Evolutionary conservation across 2,329 filamentous ascomycete genomes (phyloP).

Genomic region (Zymoseptoria crescenta): DNA sequence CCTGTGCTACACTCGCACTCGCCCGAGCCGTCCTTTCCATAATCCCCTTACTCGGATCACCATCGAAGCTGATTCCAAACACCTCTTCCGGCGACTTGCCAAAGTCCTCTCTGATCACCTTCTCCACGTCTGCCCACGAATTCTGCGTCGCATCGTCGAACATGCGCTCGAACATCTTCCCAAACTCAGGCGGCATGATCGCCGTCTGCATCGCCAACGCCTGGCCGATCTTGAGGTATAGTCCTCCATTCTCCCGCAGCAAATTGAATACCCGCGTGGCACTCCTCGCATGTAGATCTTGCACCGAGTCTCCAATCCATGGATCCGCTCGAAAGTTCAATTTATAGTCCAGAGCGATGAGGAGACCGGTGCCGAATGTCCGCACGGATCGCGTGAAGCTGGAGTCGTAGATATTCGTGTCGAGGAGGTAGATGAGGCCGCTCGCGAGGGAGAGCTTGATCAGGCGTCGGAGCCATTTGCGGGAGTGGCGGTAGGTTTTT

Average conservation of each 20-base stretch:
- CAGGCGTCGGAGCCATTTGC: slow-evolving; percentile 71
- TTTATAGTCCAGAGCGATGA: slow-evolving; percentile 90
- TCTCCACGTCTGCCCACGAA: slow-evolving; percentile 74
- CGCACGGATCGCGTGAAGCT: slow-evolving; percentile 69
- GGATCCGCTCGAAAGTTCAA: slow-evolving; percentile 85
- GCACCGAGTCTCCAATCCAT: slow-evolving; percentile 62
- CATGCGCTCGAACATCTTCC: slow-evolving; percentile 92
- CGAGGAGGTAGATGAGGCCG: slow-evolving; percentile 59
- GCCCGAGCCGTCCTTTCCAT: slow-evolving; percentile 67
- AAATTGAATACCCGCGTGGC: slow-evolving; percentile 77
- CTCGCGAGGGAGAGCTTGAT: slow-evolving; percentile 52
- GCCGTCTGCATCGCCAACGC: slow-evolving; percentile 98
- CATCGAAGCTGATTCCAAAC: slow-evolving; percentile 73
- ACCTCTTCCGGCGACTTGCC: slow-evolving; percentile 80
- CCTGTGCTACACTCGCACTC: slow-evolving; percentile 89
- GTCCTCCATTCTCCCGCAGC: slow-evolving; percentile 75
- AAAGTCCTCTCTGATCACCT: slow-evolving; percentile 82
- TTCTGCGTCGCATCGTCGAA: slow-evolving; percentile 97
- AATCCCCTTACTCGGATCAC: slow-evolving; percentile 47
- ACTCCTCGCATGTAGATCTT: slow-evolving; percentile 73
- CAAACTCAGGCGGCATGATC: slow-evolving; percentile 85
- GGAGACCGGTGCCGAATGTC: slow-evolving; percentile 70
- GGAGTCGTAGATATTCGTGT: slow-evolving; percentile 69
- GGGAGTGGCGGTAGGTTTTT: slow-evolving; percentile 61
- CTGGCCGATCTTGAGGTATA: slow-evolving; percentile 97